Conservation (phyloP, 1,139 yeast species). For the Blastobotrys aristatus region DNA sequence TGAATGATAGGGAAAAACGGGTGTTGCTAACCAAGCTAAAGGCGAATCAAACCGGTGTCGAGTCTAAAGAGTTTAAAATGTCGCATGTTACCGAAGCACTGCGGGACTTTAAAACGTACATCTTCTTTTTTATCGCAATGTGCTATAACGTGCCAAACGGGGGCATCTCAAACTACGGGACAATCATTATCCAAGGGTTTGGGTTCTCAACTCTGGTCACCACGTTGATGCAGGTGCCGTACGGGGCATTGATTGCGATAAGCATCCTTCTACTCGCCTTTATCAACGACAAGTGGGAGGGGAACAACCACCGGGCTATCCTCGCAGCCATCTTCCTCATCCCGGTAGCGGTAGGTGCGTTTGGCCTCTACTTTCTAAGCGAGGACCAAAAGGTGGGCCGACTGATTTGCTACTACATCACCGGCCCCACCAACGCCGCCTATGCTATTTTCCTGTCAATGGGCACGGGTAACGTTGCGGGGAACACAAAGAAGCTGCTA, state of each 20-base stretch:
- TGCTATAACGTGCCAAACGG: constrained; percentile 46
- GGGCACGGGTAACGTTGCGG: constrained; percentile 50
- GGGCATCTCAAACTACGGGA: constrained; percentile 38
- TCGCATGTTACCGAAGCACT: constrained; percentile 45
- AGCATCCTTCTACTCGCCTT: constrained; percentile 21
- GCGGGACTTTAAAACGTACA: constrained; percentile 38
- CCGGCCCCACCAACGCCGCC: constrained; percentile 35
- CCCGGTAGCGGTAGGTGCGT: constrained; percentile 28
- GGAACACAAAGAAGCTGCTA: constrained; percentile 50
- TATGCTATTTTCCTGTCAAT: constrained; percentile 45
- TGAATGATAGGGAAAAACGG: constrained; percentile 46
- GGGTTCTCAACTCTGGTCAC: constrained; percentile 29
- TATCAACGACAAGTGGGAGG: constrained; percentile 17
- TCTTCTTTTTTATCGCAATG: constrained; percentile 41
- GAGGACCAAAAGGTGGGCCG: constrained; percentile 21
- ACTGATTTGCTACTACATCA: constrained; percentile 27
- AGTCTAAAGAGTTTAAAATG: constrained; percentile 47
- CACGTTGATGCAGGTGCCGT: constrained; percentile 26
- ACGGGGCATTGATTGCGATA: constrained; percentile 25
- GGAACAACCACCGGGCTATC: constrained; percentile 18
- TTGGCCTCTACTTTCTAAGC: constrained; percentile 25
- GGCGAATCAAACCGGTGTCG: constrained; percentile 45
- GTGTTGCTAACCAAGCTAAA: constrained; percentile 51
- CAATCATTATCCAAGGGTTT: constrained; percentile 28
- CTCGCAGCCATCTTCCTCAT: constrained; percentile 21